A percentile compares a stretch with the other conserved stretches of the same genome.
These are phyloP conservation scores for Coniochaeta sp. DNA, from an alignment of 2,329 filamentous ascomycete genomes.

Conservation along the genomic window DNA sequence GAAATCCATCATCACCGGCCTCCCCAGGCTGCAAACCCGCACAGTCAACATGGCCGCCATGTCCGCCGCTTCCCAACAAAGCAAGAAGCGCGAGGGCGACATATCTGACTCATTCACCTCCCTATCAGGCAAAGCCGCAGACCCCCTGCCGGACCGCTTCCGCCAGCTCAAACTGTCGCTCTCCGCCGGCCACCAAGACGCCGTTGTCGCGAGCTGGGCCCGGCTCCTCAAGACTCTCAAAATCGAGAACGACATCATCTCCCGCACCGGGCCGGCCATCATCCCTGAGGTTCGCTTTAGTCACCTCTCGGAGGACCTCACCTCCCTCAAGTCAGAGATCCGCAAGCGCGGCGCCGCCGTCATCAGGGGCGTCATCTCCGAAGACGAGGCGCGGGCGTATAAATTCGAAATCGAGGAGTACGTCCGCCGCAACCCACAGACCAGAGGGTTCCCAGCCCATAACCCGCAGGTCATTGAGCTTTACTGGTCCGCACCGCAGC, in stretches of 20 bases:
- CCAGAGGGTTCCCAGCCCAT: slow-evolving; percentile 56
- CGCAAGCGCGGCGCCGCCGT: slow-evolving; percentile 56
- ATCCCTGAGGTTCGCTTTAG: slow-evolving; percentile 46
- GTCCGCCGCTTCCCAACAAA: background rate
- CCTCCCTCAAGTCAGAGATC: slow-evolving; percentile 38
- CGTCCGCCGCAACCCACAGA: slow-evolving; percentile 54
- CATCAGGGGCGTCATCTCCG: slow-evolving; percentile 56
- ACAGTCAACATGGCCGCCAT: slow-evolving; percentile 11
- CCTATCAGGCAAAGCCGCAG: slow-evolving; percentile 37
- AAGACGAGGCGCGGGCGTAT: slow-evolving; percentile 54
- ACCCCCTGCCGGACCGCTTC: slow-evolving; percentile 47
- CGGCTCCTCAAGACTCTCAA: slow-evolving; percentile 14
- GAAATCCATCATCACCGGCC: background rate
- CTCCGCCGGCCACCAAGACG: slow-evolving; percentile 39
- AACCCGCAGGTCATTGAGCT: slow-evolving; percentile 68
- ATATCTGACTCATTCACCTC: slow-evolving; percentile 58
- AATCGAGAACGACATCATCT: slow-evolving; percentile 30
- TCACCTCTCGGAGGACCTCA: slow-evolving; percentile 32
- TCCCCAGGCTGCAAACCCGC: background rate
- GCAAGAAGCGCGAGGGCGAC: slow-evolving; percentile 51
- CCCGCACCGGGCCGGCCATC: slow-evolving; percentile 34
- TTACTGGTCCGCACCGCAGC: slow-evolving; percentile 66
- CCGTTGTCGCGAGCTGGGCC: slow-evolving; percentile 27
- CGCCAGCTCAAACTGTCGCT: slow-evolving; percentile 48
- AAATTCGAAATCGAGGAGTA: slow-evolving; percentile 62